phyloP scores from a whole-genome alignment of 2,329 filamentous ascomycete genomes.

The Diaporthe sp. region DNA sequence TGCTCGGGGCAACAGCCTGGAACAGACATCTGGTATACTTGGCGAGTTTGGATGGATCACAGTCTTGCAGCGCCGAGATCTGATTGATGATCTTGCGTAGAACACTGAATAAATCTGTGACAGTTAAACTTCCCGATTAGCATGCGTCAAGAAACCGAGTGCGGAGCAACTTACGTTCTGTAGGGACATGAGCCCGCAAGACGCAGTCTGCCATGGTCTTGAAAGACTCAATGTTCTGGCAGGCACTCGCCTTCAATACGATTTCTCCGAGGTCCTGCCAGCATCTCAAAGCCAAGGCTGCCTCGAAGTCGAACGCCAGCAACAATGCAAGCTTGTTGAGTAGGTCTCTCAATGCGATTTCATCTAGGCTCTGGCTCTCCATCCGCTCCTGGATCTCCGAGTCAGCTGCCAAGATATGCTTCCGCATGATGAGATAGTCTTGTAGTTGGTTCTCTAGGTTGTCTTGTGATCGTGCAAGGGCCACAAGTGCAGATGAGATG shows the following conservation, averaged over 20 bases:
- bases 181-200: conserved; percentile 65
- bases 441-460: conserved; percentile 65
- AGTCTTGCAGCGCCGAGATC: conserved; percentile 69
- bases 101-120: conserved; percentile 61
- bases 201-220: conserved; percentile 77
- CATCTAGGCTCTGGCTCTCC: conserved; percentile 53
- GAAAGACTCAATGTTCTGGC: conserved; percentile 60
- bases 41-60: conserved; percentile 72
- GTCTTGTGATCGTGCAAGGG: conserved; percentile 65
- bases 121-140: not conserved
- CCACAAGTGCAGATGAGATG: conserved; percentile 62
- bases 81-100: conserved; percentile 79
- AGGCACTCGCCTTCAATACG: conserved; percentile 64
- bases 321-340: conserved; percentile 73
- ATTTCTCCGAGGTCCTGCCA: conserved; percentile 76
- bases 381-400: conserved; percentile 54
- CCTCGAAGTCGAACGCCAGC: conserved; percentile 84
- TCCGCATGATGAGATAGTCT: conserved; percentile 71
- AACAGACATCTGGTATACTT: conserved; percentile 86
- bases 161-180: conserved; percentile 55
- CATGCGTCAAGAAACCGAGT: not conserved
- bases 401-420: conserved; percentile 72
- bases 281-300: conserved; percentile 72
- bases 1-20: conserved; percentile 71
- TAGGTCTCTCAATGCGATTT: conserved; percentile 64